Percentiles rank a stretch among this genome's conserved stretches.
These are phyloP conservation scores for Neoboletus subvelutipes DNA, from an alignment of 768 basidiomycete genomes.

Conservation along the genomic window DNA sequence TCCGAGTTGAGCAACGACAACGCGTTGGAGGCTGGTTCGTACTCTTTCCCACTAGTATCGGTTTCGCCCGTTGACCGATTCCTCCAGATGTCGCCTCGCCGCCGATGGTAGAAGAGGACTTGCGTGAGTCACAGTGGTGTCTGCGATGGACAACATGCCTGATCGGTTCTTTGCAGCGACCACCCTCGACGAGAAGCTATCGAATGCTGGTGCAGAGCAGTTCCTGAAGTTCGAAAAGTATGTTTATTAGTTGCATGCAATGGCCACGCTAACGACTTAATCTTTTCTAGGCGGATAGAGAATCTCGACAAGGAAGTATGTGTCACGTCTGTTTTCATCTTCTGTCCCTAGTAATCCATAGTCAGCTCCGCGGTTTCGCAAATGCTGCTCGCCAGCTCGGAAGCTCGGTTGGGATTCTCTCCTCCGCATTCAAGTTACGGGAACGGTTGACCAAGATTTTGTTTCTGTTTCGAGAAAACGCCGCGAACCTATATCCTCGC, in stretches of 20 bases:
- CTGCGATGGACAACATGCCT: conserved; percentile 2
- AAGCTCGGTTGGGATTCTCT: conserved; percentile 55
- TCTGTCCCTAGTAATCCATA: conserved; percentile 12
- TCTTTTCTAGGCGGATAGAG: conserved; percentile 39
- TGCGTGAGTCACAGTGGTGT: conserved; percentile 29
- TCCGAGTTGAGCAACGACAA: conserved; percentile 44
- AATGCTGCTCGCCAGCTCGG: conserved; percentile 57
- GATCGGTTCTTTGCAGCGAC: conserved; percentile 31
- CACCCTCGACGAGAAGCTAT: conserved; percentile 49
- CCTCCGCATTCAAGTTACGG: conserved; percentile 51
- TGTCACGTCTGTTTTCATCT: neutral
- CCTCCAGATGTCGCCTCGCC: conserved; percentile 30
- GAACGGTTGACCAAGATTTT: conserved; percentile 51
- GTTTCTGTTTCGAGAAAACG: conserved; percentile 54
- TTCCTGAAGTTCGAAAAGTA: conserved; percentile 51
- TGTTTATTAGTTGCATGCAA: conserved; percentile 8
- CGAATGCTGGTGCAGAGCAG: conserved; percentile 48
- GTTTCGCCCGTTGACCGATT: conserved; percentile 7
- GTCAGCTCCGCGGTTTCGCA: conserved; percentile 50
- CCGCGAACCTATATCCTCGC: conserved; percentile 55
- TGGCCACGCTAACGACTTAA: conserved; percentile 6
- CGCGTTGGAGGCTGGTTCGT: conserved; percentile 35
- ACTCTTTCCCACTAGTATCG: neutral
- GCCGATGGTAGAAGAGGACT: conserved; percentile 44
- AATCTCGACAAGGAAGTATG: conserved; percentile 49